Percentiles rank a stretch among this genome's conserved stretches.
Evolutionary conservation across 2,329 filamentous ascomycete species (phyloP).

Genomic region (Acarospora socialis): DNA sequence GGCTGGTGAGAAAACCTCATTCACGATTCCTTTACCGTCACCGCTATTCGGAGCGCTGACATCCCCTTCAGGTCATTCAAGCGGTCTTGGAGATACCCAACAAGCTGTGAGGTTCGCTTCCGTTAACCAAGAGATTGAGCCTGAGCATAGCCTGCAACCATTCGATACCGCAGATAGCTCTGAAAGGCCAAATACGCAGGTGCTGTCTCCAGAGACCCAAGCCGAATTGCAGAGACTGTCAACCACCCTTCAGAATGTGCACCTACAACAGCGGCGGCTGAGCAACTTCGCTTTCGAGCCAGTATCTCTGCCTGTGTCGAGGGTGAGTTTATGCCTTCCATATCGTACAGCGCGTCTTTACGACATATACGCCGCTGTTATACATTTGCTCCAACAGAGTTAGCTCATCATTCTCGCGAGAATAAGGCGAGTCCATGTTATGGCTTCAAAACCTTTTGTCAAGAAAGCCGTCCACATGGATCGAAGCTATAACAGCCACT

Average conservation of each 20-base stretch:
- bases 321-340: constrained; percentile 48
- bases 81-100: constrained; percentile 18
- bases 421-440: no score
- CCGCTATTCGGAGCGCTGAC: no score
- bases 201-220: constrained; percentile 28
- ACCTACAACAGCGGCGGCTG: constrained; percentile 69
- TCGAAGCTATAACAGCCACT: no score
- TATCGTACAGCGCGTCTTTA: no score
- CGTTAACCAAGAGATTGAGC: constrained; percentile 54
- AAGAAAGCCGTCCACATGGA: no score
- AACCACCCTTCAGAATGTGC: constrained; percentile 55
- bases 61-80: no score
- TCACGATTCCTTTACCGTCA: no score
- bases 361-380: no score
- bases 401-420: constrained; percentile 19
- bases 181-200: constrained; percentile 14
- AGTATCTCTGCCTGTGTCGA: constrained; percentile 70
- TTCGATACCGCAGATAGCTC: constrained; percentile 12
- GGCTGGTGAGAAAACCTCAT: no score
- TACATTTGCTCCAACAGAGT: constrained; percentile 27
- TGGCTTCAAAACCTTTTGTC: no score
- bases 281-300: constrained; percentile 83
- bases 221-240: constrained; percentile 60
- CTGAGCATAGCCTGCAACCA: constrained; percentile 22
- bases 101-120: constrained; percentile 57